These are phyloP conservation scores for Saccharomyces mikatae DNA, from an alignment of 805 yeast species.

Conservation along the genomic window DNA sequence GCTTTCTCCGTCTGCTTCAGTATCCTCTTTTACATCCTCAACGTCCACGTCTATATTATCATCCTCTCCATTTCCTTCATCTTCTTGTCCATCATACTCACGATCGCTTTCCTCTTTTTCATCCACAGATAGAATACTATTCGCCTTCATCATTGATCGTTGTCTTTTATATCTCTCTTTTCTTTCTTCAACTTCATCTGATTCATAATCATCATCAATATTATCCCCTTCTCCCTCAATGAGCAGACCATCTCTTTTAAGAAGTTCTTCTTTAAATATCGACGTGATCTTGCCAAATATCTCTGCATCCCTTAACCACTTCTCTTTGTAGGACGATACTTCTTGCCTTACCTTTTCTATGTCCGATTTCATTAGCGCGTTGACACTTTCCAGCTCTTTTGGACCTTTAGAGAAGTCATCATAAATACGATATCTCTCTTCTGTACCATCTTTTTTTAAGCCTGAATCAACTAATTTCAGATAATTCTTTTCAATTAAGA, in stretches of 20 bases:
- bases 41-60: conserved; percentile 1
- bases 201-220: conserved; percentile 8
- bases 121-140: not conserved
- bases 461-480: conserved; percentile 9
- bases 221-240: conserved; percentile 11
- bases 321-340: conserved; percentile 16
- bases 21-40: conserved; percentile 3
- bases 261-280: conserved; percentile 21
- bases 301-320: conserved; percentile 28
- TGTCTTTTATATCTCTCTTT: conserved; percentile 6
- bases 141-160: conserved; percentile 3
- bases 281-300: conserved; percentile 21
- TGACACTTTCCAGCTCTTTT: conserved; percentile 19
- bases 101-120: not conserved
- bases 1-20: not conserved
- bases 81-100: conserved; percentile 6
- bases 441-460: conserved; percentile 1
- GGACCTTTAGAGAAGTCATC: conserved; percentile 25
- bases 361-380: conserved; percentile 19
- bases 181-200: conserved; percentile 7
- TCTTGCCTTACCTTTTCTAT: conserved; percentile 18
- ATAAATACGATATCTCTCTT: conserved; percentile 14
- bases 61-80: conserved; percentile 4
- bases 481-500: conserved; percentile 16
- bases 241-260: conserved; percentile 11